Conservation (phyloP, 2,329 filamentous ascomycete genomes). For the Pseudogymnoascus sp. region DNA sequence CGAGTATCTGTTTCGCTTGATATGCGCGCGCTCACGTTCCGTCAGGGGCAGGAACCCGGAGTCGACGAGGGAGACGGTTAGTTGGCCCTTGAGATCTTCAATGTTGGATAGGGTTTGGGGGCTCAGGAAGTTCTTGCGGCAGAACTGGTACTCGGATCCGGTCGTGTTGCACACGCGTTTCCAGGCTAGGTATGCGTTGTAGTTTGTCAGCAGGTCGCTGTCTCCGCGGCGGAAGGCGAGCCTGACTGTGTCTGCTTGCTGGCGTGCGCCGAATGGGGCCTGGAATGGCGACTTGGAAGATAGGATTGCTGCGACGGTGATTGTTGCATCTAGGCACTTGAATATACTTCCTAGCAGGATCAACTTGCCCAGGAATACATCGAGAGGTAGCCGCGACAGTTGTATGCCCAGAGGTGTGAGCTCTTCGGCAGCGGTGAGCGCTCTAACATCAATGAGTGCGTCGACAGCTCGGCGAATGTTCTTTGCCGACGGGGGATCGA, state of each 20-base stretch:
- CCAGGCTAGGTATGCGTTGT: slow-evolving; percentile 91
- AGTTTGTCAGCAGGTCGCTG: slow-evolving; percentile 86
- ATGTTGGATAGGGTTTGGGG: slow-evolving; percentile 86
- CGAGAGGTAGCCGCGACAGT: slow-evolving; percentile 80
- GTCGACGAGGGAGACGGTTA: slow-evolving; percentile 78
- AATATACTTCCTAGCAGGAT: slow-evolving; percentile 82
- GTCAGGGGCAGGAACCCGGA: slow-evolving; percentile 75
- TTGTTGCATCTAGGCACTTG: slow-evolving; percentile 81
- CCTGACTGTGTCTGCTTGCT: slow-evolving; percentile 74
- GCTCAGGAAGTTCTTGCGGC: slow-evolving; percentile 88
- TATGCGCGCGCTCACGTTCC: slow-evolving; percentile 57
- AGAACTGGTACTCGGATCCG: slow-evolving; percentile 79
- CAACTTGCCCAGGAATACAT: slow-evolving; percentile 91
- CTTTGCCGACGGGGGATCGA: slow-evolving; percentile 84
- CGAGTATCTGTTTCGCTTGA: slow-evolving; percentile 50
- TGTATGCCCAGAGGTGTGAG: slow-evolving; percentile 82
- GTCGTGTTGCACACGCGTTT: slow-evolving; percentile 67
- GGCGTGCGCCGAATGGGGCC: slow-evolving; percentile 74
- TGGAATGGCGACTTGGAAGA: slow-evolving; percentile 94
- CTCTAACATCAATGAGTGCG: slow-evolving; percentile 86
- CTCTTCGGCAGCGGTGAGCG: slow-evolving; percentile 73
- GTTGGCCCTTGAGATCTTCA: slow-evolving; percentile 89
- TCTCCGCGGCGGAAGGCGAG: slow-evolving; percentile 77
- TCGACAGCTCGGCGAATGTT: slow-evolving; percentile 92
- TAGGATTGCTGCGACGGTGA: slow-evolving; percentile 87